Evolutionary conservation across 352 stramenopile genomes (phyloP), one percentile per base, ranked within the genome.

Genomic region (Peronospora destructor): DNA sequence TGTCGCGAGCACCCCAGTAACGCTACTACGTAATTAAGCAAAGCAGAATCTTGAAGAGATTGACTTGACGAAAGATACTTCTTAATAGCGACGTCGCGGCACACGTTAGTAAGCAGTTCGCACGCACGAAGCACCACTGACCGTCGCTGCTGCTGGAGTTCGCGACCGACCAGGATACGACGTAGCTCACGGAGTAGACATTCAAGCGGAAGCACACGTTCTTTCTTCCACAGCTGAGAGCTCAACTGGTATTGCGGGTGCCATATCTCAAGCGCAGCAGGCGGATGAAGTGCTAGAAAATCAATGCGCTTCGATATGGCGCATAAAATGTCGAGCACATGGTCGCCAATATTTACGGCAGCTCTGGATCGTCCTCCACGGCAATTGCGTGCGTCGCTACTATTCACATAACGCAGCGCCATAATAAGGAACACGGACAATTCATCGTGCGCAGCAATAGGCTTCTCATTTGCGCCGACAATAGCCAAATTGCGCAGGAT

Each of bases 401-500:
- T 66, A 29, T 67, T 56, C 30, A 75, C 64, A 37, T 68, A 61
- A 9, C 73, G 75, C 29, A 88, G 54, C 17, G 61, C 58, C n/a
- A 82, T 58, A 48, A 86, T 87, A 19, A 82, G 56, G 32, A 76
- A 84, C 32, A 85, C 58, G 11, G 68, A 77, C 16, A 87, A 42
- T 14, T 85, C 74, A 39, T 87, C 72, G 41, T 91, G 76, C 21
- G 76, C 59, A 5, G 77, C 76, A 8, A 91, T 56, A 0, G 71
- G 61, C 41, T 76, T 72, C 48, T 87, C 71, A 49, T 91, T 91
- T 16, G 71, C 80, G 3, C 61, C 43, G n/a, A 89, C 61, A 63
- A 88, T 80, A 4, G 75, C 73, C 33, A 89, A 49, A 32, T 91
- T 91, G 28, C 80, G 76, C 26, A 91, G 11, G n/a, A 91, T 83